Evolutionary conservation across 2,329 filamentous ascomycete species (phyloP), one percentile per base, ranked within the genome.

Genomic region (Fusarium nisikadoi): DNA sequence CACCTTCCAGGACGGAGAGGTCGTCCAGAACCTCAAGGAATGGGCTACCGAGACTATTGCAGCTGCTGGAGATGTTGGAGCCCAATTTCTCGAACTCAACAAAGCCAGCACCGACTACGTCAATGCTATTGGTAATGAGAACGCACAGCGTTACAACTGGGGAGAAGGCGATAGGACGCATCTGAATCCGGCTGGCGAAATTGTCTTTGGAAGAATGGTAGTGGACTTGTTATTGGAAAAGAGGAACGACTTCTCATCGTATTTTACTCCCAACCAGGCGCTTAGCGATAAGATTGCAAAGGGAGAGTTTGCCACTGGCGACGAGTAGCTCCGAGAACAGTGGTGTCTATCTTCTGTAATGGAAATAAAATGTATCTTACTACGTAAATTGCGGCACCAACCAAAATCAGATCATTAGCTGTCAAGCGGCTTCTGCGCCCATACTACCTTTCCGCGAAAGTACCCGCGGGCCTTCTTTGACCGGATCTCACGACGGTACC

Each of bases 261-360:
- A 54, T 3, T 67, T 67, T 3, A 42, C 19, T 12, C 10, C 64
- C 5, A 49, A 67, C 1, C 10, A 62, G 36, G 62, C 36, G 2
- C 47, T 67, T 0, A 68, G 62, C 12, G 62, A 67, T 2, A 68
- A 67, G 46, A 67, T 67, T 33, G 38, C 39, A 2, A 67, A 47
- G 2, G 54, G 62, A 2, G 64, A 67, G 12, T 67, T 62, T 19
- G 64, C 64, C 2, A 67, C 46, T 5, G 64, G 64, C 1, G 45
- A 46, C 1, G 64, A 66, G 12, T 61, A 49, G 8, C 3, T 12
- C 2, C 1, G 5, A 17, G 3, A 27, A 3, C 3, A 20, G n/a
- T 3, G 9, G 9, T 2, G 14, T 9, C 5, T 6, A 27, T n/a
- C 0, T 5, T 31, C 17, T 14, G n/a, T 1, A 20, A 35, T 33